Base-by-base conservation (phyloP, 2,329 filamentous ascomycete genomes). In the Furcasterigmium furcatum region DNA sequence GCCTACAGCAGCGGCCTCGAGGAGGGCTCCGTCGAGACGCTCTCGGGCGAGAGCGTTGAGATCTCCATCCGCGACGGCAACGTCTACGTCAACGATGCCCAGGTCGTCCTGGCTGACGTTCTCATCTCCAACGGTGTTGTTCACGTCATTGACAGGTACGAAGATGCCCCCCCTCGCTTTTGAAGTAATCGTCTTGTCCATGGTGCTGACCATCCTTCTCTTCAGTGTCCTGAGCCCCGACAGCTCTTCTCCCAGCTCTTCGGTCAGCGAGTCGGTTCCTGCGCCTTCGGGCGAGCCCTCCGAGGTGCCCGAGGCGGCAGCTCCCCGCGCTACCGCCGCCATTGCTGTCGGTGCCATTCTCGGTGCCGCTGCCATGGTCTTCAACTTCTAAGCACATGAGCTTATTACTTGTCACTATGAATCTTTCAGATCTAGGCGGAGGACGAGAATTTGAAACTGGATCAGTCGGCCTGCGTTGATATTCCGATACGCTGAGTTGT, bases 171-270 rank as follows among this genome's bases (percentile, higher is more conserved):
- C 4, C 7, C 21, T n/a, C 8, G n/a, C 19, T 2, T 39, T 14
- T 14, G 13, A 43, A 36, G 24, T 19, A 12, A 7, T 27, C 24
- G 24, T 27, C 24, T 27, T 27, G 14, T 38, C 34, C 34, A 36
- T 36, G 6, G 9, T 5, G 46, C 41, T 44, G 30, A 50, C 21
- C 10, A 12, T 3, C 9, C n/a, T 5, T 22, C 44, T 38, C 12
- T 9, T n/a, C n/a, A 74, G 71, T 48, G 79, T 85, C 34, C 66
- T 85, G 40, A 84, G 83, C 65, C 76, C 77, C 14, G 61, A 67
- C 50, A 74, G 75, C 56, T 66, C 70, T 3, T 60, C 64, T 2
- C 68, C 66, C 6, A 57, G 61, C 19, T 71, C 75, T 6, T 53
- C 71, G 16, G 56, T 71, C 2, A 57, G 64, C 16, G 67, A 69